These are phyloP conservation scores for Leccinum subgranulosum DNA, from an alignment of 768 basidiomycete genomes.

Conservation along the genomic window DNA sequence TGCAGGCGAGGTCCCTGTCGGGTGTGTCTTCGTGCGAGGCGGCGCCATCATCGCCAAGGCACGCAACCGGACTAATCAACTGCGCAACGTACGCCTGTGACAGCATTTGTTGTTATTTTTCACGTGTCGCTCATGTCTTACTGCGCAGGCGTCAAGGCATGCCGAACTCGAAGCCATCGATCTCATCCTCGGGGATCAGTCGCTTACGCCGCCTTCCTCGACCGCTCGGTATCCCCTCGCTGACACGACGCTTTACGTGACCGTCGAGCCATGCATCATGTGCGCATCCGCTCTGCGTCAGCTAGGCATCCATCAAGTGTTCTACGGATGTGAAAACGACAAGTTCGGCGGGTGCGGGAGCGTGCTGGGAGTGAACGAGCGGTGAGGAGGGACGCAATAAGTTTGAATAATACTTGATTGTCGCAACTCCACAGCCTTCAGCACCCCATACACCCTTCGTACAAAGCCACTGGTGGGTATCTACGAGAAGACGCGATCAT, in stretches of 20 bases:
- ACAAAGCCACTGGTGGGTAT: constrained; percentile 72
- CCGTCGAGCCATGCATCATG: constrained; percentile 99
- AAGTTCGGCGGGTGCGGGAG: constrained; percentile 97
- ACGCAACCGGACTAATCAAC: constrained; percentile 91
- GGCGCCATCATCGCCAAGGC: constrained; percentile 78
- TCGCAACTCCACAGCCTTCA: constrained; percentile 43
- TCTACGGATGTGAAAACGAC: constrained; percentile 93
- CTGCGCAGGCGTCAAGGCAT: constrained; percentile 83
- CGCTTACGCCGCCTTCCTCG: constrained; percentile 46
- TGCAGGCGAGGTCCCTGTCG: constrained; percentile 91
- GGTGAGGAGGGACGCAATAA: constrained; percentile 41
- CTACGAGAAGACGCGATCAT: constrained; percentile 83
- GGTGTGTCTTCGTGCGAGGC: constrained; percentile 89
- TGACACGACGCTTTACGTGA: constrained; percentile 88
- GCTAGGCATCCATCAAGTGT: constrained; percentile 85
- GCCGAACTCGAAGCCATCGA: constrained; percentile 98
- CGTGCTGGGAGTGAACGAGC: constrained; percentile 81
- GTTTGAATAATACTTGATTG: background rate
- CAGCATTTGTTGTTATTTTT: background rate
- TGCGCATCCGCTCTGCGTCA: constrained; percentile 95
- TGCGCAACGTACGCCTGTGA: constrained; percentile 69
- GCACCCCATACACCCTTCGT: constrained; percentile 74
- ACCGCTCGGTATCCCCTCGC: constrained; percentile 60
- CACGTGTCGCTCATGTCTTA: background rate
- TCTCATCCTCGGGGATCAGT: constrained; percentile 63